Evolutionary conservation across 345 rosid species (phyloP).

Genomic region (Euphorbia peplus): DNA sequence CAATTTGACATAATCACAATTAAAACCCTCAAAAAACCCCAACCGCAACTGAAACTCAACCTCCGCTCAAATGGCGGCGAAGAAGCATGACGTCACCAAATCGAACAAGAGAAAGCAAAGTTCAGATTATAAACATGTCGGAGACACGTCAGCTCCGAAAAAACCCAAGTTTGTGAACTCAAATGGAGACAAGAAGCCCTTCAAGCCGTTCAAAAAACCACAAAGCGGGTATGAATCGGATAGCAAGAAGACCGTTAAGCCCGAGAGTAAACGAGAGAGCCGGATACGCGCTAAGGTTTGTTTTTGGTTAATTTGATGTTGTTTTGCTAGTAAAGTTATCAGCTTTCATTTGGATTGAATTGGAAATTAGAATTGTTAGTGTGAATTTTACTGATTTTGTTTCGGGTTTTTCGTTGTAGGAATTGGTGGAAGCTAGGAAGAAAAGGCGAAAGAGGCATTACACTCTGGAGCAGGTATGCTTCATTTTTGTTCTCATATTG

Average conservation of each 20-base stretch:
- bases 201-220: slow-evolving; percentile 14
- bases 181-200: slow-evolving; percentile 26
- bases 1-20: neutral
- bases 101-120: slow-evolving; percentile 41
- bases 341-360: neutral
- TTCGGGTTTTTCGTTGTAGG: slow-evolving; percentile 36
- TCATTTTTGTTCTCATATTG: neutral
- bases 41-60: neutral
- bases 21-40: slow-evolving; percentile 14
- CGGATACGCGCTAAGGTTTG: slow-evolving; percentile 53
- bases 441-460: slow-evolving; percentile 83
- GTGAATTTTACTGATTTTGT: neutral
- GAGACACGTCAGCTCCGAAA: slow-evolving; percentile 25
- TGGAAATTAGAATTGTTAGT: neutral
- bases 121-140: slow-evolving; percentile 18
- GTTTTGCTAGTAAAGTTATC: neutral
- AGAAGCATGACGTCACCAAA: slow-evolving; percentile 31
- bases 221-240: slow-evolving; percentile 17
- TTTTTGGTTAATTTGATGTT: neutral
- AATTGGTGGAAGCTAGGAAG: slow-evolving; percentile 74
- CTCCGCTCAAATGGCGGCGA: slow-evolving; percentile 44
- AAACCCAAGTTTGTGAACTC: slow-evolving; percentile 35
- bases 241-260: slow-evolving; percentile 14
- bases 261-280: slow-evolving; percentile 40
- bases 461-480: slow-evolving; percentile 67